Conservation (phyloP, 768 basidiomycete genomes). For the Pleurotus tuoliensis region DNA sequence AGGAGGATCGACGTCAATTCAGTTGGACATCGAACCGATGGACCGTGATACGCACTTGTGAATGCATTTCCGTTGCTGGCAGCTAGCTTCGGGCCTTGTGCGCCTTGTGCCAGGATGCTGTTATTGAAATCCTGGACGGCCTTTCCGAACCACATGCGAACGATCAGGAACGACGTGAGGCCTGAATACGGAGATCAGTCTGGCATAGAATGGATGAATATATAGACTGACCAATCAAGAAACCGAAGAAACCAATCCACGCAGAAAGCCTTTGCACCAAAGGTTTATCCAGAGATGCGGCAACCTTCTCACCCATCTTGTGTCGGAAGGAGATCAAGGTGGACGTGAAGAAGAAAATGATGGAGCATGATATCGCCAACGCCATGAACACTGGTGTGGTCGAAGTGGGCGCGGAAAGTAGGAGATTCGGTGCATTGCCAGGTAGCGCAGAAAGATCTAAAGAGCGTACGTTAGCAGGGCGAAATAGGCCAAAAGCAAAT, state of each 20-base stretch:
- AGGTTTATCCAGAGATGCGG: constrained; percentile 50
- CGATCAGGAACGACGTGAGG: constrained; percentile 62
- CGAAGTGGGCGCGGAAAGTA: constrained; percentile 57
- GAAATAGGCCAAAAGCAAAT: not conserved
- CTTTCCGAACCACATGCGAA: constrained; percentile 81
- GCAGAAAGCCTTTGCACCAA: constrained; percentile 54
- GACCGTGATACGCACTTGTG: constrained; percentile 48
- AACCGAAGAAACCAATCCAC: constrained; percentile 77
- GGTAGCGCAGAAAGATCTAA: constrained; percentile 70
- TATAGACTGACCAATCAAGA: constrained; percentile 54
- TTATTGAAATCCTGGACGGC: constrained; percentile 75
- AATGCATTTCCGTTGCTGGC: constrained; percentile 70
- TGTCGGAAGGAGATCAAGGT: constrained; percentile 63
- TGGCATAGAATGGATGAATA: not conserved
- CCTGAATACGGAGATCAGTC: constrained; percentile 33
- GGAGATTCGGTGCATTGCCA: constrained; percentile 45
- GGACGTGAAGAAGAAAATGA: constrained; percentile 64
- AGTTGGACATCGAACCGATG: not conserved
- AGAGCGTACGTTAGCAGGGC: not conserved
- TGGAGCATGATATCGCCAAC: constrained; percentile 50
- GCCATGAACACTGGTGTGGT: constrained; percentile 63
- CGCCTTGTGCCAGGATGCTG: constrained; percentile 49
- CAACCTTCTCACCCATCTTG: constrained; percentile 52
- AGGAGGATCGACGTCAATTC: not conserved
- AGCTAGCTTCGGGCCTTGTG: constrained; percentile 52